Percentiles rank a stretch among this genome's conserved stretches.
Conservation (phyloP, 2,329 filamentous ascomycete genomes). For the Verticillium klebahnii region DNA sequence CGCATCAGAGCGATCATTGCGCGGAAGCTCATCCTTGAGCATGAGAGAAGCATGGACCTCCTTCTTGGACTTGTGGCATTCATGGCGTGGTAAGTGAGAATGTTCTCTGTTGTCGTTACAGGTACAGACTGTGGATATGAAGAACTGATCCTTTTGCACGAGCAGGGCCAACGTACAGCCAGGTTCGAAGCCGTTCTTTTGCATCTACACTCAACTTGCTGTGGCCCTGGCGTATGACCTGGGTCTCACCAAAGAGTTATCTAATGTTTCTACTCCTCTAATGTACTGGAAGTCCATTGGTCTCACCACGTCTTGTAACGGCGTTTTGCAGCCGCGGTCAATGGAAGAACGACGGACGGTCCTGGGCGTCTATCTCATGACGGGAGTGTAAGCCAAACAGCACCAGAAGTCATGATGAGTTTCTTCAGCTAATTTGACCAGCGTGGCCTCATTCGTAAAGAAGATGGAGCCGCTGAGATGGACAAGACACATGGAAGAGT, state of each 20-base stretch:
- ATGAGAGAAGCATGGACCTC: slow-evolving; percentile 20
- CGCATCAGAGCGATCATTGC: slow-evolving; percentile 19
- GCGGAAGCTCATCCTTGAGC: slow-evolving; percentile 16
- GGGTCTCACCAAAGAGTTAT: slow-evolving; percentile 23
- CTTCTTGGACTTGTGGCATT: slow-evolving; percentile 22
- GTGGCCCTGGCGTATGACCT: slow-evolving; percentile 40
- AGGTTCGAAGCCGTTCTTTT: slow-evolving; percentile 36
- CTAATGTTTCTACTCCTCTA: slow-evolving; percentile 6
- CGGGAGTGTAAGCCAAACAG: slow-evolving; percentile 1
- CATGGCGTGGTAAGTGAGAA: slow-evolving; percentile 18
- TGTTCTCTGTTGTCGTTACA: neutral
- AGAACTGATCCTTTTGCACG: neutral
- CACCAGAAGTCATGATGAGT: neutral
- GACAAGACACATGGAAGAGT: slow-evolving; percentile 53
- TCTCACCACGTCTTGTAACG: neutral
- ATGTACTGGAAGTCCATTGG: slow-evolving; percentile 9
- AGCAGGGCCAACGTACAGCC: slow-evolving; percentile 10
- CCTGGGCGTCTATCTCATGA: slow-evolving; percentile 13
- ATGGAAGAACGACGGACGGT: slow-evolving; percentile 16
- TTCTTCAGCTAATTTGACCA: neutral
- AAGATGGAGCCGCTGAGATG: slow-evolving; percentile 43
- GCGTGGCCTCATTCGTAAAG: slow-evolving; percentile 18
- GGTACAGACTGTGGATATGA: neutral
- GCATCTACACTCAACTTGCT: slow-evolving; percentile 37
- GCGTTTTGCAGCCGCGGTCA: slow-evolving; percentile 5